Percentiles rank a stretch among this genome's conserved stretches.
These are phyloP conservation scores for Litchi chinensis DNA, from an alignment of 345 rosid species.

Conservation along the genomic window DNA sequence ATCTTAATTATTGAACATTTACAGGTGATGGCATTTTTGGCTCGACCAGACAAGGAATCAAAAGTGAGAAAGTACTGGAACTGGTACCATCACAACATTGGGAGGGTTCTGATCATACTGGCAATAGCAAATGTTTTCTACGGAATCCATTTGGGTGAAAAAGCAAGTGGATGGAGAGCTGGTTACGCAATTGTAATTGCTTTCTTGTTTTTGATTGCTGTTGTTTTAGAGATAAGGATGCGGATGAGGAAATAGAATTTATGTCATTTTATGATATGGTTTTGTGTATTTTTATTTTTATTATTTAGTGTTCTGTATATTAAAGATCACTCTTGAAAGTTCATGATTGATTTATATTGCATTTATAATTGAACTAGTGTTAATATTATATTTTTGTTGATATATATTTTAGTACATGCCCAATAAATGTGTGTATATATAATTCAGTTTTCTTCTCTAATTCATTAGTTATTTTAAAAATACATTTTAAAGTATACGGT, in stretches of 20 bases:
- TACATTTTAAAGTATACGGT: too few relatives aligned
- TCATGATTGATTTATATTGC: neutral
- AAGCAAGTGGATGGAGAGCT: slow-evolving; percentile 61
- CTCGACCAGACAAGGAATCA: slow-evolving; percentile 56
- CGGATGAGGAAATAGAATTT: slow-evolving; percentile 39
- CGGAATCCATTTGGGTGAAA: slow-evolving; percentile 69
- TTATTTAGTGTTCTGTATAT: neutral
- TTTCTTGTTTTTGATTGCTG: slow-evolving; percentile 37
- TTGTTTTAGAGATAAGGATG: slow-evolving; percentile 46
- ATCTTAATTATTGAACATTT: too few relatives aligned
- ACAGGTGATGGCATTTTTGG: slow-evolving; percentile 67
- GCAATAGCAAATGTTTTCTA: slow-evolving; percentile 77
- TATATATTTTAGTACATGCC: too few relatives aligned
- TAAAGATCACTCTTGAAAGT: neutral
- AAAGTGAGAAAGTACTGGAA: slow-evolving; percentile 76
- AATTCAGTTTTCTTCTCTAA: too few relatives aligned
- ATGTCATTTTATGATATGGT: neutral
- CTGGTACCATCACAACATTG: slow-evolving; percentile 71
- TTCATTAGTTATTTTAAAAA: too few relatives aligned
- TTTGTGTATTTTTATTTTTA: neutral
- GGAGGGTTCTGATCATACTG: slow-evolving; percentile 56
- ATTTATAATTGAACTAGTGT: neutral
- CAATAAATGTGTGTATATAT: too few relatives aligned
- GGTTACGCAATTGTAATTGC: slow-evolving; percentile 59
- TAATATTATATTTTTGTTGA: too few relatives aligned